Evolutionary conservation across 768 basidiomycete genomes (phyloP), one percentile per base, ranked within the genome.

Genomic region (Tricholoma flavovirens): DNA sequence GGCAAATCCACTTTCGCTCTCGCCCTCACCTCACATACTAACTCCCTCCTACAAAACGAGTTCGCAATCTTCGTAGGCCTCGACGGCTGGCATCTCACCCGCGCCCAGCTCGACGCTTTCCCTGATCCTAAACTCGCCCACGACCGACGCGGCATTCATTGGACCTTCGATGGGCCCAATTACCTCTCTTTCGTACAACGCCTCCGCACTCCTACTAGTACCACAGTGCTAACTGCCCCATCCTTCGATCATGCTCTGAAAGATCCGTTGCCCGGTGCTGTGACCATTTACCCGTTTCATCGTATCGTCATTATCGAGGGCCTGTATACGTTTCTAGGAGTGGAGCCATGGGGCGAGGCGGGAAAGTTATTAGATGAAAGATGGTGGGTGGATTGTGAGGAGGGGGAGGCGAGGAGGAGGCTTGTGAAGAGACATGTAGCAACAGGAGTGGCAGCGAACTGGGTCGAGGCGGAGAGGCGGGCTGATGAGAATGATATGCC

Each of bases 41-140:
- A 92, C 63, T 54, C 64, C 0, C 62, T 80, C 21, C 71, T 79
- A 51, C 53, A 17, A 5, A 7, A 15, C 7, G 30, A 35, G 21
- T 19, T 49, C 14, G 90, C 85, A 4, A 75, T 88, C 30, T 79
- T 92, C 42, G 81, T 97, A 9, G 83, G 88, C 6, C 75, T 93
- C 36, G 95, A 98, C 66, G 95, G 96, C 10, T 98, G 93, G 93
- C 95, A 98, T 68, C 77, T 88, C 57, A 81, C 89, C 15, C 83
- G 92, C 21, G 80, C 83, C 4, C 83, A 90, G 60, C 81, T 98
- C 24, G 90, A 90, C 63, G 65, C 72, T 19, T 80, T 94, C 66
- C 82, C 83, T 12, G 84, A 97, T 67, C 87, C 93, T 0, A 75
- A 79, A 52, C 78, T 84, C 38, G 93, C 94, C 0, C 83, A 88